phyloP scores from a whole-genome alignment of 352 stramenopile genomes.

The Albugo laibachii region DNA sequence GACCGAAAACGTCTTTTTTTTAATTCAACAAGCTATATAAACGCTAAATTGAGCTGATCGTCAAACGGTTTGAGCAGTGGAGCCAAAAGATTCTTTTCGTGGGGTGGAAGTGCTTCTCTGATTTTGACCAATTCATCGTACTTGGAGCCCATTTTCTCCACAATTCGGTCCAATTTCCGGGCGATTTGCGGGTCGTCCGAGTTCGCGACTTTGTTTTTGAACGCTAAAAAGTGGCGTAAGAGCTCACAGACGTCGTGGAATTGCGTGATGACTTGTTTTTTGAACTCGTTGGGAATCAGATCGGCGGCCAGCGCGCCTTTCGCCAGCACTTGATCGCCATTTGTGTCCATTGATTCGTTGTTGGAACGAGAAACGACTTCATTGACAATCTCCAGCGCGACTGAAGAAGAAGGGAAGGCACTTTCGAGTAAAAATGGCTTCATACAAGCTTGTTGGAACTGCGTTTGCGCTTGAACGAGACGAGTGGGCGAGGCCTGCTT shows the following conservation, averaged over 20 bases:
- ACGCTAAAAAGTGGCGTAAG: conserved; percentile 65
- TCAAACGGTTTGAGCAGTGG: conserved; percentile 70
- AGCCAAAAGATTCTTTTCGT: conserved; percentile 66
- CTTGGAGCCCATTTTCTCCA: conserved; percentile 76
- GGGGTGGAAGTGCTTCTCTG: conserved; percentile 49
- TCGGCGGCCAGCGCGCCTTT: conserved; percentile 36
- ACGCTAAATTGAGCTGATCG: conserved; percentile 74
- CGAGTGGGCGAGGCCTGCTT: background rate
- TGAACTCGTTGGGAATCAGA: conserved; percentile 71
- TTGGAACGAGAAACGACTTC: conserved; percentile 51
- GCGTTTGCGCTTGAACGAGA: conserved; percentile 13
- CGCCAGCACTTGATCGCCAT: conserved; percentile 6
- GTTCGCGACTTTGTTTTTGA: conserved; percentile 33
- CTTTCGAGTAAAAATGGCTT: conserved; percentile 24
- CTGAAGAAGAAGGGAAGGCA: conserved; percentile 30
- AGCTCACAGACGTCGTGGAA: conserved; percentile 74
- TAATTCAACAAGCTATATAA: conserved; percentile 26
- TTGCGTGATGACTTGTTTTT: conserved; percentile 72
- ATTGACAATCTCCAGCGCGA: conserved; percentile 27
- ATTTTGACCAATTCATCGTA: conserved; percentile 75
- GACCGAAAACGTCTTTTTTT: too few relatives aligned
- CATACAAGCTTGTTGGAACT: conserved; percentile 23
- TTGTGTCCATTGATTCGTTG: conserved; percentile 19
- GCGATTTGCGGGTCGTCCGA: conserved; percentile 24
- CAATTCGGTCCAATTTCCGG: conserved; percentile 64